Evolutionary conservation across 768 basidiomycete species (phyloP), one percentile per base, ranked within the genome.

Genomic region (Mycena maculata): DNA sequence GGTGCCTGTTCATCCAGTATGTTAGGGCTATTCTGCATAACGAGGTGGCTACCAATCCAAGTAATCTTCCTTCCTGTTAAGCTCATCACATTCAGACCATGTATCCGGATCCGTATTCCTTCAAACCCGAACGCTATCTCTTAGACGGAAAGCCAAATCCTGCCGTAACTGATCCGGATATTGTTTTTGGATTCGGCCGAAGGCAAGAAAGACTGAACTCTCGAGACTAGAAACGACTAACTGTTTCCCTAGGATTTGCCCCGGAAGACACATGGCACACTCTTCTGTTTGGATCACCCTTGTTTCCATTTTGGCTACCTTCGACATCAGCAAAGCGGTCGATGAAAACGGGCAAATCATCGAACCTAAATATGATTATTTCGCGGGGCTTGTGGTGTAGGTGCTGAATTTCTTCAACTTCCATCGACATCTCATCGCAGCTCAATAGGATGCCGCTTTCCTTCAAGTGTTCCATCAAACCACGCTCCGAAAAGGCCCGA

Each of bases 11-110:
- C 16, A 2, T 36, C 31, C 36, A 28, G 18, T 15, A 9, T 27
- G n/a, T 28, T 31, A 67, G 65, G 65, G 65, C 65, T 2, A 52
- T 67, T 4, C 44, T 60, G 27, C 59, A 67, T 28, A 42, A 67
- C 27, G 39, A 60, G 36, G 65, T 67, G 15, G 13, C 15, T 59
- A 72, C 25, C 47, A 27, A 10, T 78, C 79, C 64, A 71, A 70
- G 20, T 76, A 76, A 15, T 76, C 77, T 16, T 73, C 75, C 20
- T 78, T 73, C 49, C 61, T n/a, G n/a, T n/a, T n/a, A n/a, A n/a
- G n/a, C n/a, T n/a, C n/a, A n/a, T n/a, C n/a, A n/a, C n/a, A n/a
- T n/a, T n/a, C n/a, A n/a, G n/a, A n/a, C n/a, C n/a, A n/a, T n/a
- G n/a, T n/a, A n/a, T n/a, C n/a, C n/a, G n/a, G n/a, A n/a, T n/a